A percentile compares a stretch with the other conserved stretches of the same genome.
Evolutionary conservation across 2,329 filamentous ascomycete species (phyloP).

Genomic region (Penicillium sp.): DNA sequence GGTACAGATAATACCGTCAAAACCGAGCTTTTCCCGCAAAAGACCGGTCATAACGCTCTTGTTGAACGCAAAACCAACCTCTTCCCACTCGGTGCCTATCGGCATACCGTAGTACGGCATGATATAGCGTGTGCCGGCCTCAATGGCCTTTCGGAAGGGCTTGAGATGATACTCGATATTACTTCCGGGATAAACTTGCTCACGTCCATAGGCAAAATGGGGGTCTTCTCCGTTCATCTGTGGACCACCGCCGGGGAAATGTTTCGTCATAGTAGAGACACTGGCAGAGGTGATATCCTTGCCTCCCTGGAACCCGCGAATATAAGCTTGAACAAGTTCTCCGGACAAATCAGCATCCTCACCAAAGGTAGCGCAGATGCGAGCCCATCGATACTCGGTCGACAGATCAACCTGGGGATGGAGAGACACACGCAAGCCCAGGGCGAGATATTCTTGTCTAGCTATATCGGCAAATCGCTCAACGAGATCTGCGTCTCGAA

Average conservation of each 20-base stretch:
- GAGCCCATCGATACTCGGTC: slow-evolving; percentile 54
- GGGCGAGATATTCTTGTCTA: slow-evolving; percentile 45
- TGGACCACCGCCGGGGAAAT: slow-evolving; percentile 55
- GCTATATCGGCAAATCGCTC: slow-evolving; percentile 51
- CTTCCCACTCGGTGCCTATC: neutral
- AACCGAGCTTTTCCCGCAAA: slow-evolving; percentile 50
- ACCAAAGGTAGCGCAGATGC: slow-evolving; percentile 49
- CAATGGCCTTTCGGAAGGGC: neutral
- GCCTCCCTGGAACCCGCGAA: neutral
- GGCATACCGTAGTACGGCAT: neutral
- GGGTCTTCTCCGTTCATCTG: slow-evolving; percentile 53
- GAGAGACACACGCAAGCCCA: slow-evolving; percentile 48
- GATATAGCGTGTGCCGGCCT: neutral
- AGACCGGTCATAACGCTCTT: slow-evolving; percentile 53
- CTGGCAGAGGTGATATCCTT: neutral
- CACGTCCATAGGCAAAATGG: slow-evolving; percentile 55
- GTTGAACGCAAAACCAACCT: slow-evolving; percentile 51
- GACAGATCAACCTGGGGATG: slow-evolving; percentile 55
- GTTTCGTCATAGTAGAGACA: slow-evolving; percentile 49
- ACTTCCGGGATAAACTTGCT: slow-evolving; percentile 52
- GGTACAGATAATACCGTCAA: slow-evolving; percentile 53
- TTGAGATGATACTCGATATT: slow-evolving; percentile 42
- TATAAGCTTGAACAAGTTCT: neutral
- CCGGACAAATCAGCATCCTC: slow-evolving; percentile 37
- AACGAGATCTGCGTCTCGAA: slow-evolving; percentile 47